Base-by-base conservation (phyloP, 345 rosid genomes). In the Gossypium longicalyx region DNA sequence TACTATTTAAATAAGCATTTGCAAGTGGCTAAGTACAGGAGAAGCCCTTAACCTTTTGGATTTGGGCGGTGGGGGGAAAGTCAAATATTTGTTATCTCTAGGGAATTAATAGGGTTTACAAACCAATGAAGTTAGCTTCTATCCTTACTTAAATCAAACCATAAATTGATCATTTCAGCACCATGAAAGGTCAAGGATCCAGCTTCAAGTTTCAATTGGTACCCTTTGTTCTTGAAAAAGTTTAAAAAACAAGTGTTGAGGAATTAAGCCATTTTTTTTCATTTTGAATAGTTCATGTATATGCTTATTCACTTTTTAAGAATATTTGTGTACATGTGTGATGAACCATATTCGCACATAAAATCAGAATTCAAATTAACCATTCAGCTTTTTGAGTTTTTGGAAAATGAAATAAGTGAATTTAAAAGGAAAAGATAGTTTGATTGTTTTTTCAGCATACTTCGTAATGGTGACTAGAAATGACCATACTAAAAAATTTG, bases 1-100 rank as follows among this genome's bases (percentile, higher is more conserved):
- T 41, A 23, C 75, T 76, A 77, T 20, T 16, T 73, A 34, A 34
- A 34, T 62, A 69, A 47, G 60, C 45, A 25, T 7, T 56, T 51
- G 17, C 73, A 67, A 85, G 84, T 83, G 82, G 88, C 54, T 45
- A 41, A 41, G 72, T 63, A 77, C 71, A 70, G 13, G 51, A 54
- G 56, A 79, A 78, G 74, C 82, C 77, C 72, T 73, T 17, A 73
- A 20, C 61, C 70, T 47, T 62, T 77, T 75, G 34, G 76, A 75
- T 59, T 69, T 74, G 64, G n/a, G 74, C 63, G 76, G 81, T 76
- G 77, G 78, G 52, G 70, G 82, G 52, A 67, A 25, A 48, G 25
- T 57, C 71, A 23, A 49, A 49, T 68, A 68, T 59, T 17, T 73
- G 68, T 16, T 27, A 47, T 22, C 68, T 23, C 45, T 15, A 58